phyloP scores from a whole-genome alignment of 1,284 basidiomycete genomes.

The Cerioporus squamosus region DNA sequence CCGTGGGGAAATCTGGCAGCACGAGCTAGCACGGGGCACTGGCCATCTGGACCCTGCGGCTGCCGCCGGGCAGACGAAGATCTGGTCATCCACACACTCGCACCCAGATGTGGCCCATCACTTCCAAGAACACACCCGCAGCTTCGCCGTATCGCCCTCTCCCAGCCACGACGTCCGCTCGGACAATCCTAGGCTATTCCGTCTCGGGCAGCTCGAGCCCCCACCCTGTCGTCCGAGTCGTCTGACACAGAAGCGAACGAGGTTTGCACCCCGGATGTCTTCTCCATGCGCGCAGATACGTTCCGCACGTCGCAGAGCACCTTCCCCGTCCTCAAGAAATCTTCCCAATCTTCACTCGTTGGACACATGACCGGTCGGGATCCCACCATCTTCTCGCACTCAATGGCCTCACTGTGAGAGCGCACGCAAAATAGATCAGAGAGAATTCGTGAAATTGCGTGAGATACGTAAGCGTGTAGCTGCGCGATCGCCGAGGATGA shows the following conservation, averaged over 20 bases:
- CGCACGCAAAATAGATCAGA: constrained; percentile 8
- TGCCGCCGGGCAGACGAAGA: not conserved
- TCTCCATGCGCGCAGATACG: not conserved
- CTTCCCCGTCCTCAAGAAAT: not conserved
- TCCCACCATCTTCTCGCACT: constrained; percentile 3
- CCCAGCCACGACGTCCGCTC: not conserved
- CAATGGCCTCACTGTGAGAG: constrained; percentile 7
- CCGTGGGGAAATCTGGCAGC: not conserved
- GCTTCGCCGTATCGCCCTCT: not conserved
- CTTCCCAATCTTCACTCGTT: not conserved
- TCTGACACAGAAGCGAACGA: constrained; percentile 10
- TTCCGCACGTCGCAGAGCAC: not conserved
- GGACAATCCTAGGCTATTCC: too few species aligned
- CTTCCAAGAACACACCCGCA: not conserved
- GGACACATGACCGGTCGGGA: not conserved
- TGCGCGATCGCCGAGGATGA: constrained; percentile 22
- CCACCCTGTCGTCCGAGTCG: not conserved
- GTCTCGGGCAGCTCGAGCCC: not conserved
- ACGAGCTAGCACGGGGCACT: too few species aligned
- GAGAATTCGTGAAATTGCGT: constrained; percentile 17
- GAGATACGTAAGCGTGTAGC: constrained; percentile 27
- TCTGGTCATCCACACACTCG: not conserved
- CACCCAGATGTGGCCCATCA: not conserved
- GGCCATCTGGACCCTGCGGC: too few species aligned
- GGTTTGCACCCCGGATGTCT: constrained; percentile 18